Percentiles rank a stretch among this genome's conserved stretches.
phyloP scores from a whole-genome alignment of 257 asterid genomes.

The Nicotiana obtusifolia region DNA sequence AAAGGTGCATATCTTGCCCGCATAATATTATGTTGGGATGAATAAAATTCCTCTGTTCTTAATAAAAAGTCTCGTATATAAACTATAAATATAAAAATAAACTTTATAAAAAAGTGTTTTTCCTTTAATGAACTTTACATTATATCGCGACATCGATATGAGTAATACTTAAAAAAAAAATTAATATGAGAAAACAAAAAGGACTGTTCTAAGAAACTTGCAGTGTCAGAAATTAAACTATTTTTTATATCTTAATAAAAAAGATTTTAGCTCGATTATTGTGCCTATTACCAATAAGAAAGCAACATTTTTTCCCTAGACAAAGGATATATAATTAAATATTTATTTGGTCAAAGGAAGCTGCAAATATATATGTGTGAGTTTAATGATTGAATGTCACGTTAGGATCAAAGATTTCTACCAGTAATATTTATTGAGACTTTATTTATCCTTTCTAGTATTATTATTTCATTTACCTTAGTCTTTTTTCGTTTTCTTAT shows the following conservation, averaged over 20 bases:
- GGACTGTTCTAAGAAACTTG: conserved; percentile 1
- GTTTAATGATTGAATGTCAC: conserved; percentile 59
- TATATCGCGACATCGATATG: too few species aligned
- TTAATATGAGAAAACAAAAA: background rate
- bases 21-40: too few species aligned
- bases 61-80: too few species aligned
- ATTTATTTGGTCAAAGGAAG: conserved; percentile 21
- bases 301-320: conserved; percentile 28
- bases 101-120: too few species aligned
- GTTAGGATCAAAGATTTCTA: conserved; percentile 24
- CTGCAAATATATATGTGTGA: conserved; percentile 21
- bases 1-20: too few species aligned
- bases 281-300: conserved; percentile 26
- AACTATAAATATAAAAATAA: too few species aligned
- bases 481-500: background rate
- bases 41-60: too few species aligned
- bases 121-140: too few species aligned
- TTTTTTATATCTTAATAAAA: conserved; percentile 11
- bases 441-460: background rate
- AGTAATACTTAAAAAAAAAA: conserved; percentile 14
- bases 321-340: background rate
- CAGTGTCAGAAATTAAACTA: conserved; percentile 34
- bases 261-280: conserved; percentile 17
- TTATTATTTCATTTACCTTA: background rate
- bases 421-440: conserved; percentile 7